Evolutionary conservation across 208 protist species (phyloP).

Genomic region (Acanthamoeba triangularis): DNA sequence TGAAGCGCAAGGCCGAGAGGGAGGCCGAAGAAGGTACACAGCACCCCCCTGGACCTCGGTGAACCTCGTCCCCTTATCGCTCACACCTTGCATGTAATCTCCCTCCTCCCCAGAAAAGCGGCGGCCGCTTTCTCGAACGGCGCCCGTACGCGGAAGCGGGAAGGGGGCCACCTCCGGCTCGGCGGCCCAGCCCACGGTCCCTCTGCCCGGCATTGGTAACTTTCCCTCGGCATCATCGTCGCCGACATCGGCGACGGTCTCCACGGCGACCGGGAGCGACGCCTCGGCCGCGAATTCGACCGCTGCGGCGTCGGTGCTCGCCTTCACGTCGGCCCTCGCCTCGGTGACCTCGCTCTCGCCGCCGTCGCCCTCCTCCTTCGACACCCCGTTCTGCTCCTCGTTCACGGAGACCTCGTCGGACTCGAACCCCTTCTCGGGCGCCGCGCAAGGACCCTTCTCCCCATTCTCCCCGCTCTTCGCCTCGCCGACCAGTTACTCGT

Average conservation of each 20-base stretch:
- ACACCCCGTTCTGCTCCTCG: conserved; percentile 3
- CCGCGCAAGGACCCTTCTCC: not conserved
- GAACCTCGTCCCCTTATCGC: not conserved
- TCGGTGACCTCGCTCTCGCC: conserved; percentile 8
- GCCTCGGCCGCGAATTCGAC: not conserved
- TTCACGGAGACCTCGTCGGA: not conserved
- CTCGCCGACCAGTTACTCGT: not conserved
- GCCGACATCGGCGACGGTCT: not conserved
- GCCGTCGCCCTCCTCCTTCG: conserved; percentile 4
- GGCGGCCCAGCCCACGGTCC: not conserved
- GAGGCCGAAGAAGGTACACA: not conserved
- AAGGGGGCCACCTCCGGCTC: not conserved
- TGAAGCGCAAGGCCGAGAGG: conserved; percentile 13
- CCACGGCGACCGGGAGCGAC: not conserved
- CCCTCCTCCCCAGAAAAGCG: not conserved
- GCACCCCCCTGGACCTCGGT: not conserved
- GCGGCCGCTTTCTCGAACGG: not conserved
- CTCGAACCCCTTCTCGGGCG: not conserved
- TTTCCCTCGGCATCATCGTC: not conserved
- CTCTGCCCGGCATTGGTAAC: not conserved
- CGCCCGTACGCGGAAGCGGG: not conserved
- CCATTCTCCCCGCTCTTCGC: conserved; percentile 25
- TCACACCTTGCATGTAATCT: not conserved
- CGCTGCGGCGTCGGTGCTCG: not conserved
- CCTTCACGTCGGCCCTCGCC: not conserved